These are phyloP conservation scores for Nakazawaea laoshanensis DNA, from an alignment of 805 yeast species.

Conservation along the genomic window DNA sequence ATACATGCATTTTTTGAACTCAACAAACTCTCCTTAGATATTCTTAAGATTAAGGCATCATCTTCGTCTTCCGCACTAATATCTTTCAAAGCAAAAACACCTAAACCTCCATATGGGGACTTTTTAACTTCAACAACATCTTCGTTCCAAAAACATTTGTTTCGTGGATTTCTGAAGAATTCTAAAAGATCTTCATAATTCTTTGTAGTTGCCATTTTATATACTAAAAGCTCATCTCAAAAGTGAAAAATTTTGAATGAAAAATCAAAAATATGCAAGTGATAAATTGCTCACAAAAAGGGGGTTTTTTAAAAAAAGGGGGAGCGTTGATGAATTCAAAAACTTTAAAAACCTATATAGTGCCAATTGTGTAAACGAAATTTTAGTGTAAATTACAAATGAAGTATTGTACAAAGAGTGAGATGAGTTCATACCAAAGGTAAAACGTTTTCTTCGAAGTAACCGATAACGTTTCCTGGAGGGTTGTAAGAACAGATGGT, in stretches of 20 bases:
- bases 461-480: constrained; percentile 57
- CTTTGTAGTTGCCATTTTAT: constrained; percentile 21
- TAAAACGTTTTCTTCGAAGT: constrained; percentile 12
- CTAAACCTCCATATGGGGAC: constrained; percentile 59
- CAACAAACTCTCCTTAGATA: constrained; percentile 54
- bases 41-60: constrained; percentile 33
- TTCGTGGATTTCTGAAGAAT: constrained; percentile 43
- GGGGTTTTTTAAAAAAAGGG: too few species aligned
- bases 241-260: not conserved
- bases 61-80: constrained; percentile 22
- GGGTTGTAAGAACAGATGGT: constrained; percentile 71
- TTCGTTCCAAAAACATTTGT: constrained; percentile 47
- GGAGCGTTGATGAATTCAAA: too few species aligned
- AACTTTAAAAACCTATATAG: too few species aligned
- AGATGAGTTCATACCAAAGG: constrained; percentile 10
- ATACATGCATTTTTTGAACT: constrained; percentile 53
- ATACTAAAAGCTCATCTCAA: not conserved
- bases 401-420: too few species aligned
- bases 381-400: too few species aligned
- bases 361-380: too few species aligned
- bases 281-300: too few species aligned
- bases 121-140: constrained; percentile 31
- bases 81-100: constrained; percentile 52
- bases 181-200: constrained; percentile 22
- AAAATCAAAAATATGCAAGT: too few species aligned